Evolutionary conservation across 225 moss, liverwort and hornwort genomes (phyloP), one percentile per base, ranked within the genome.

Genomic region (Pseudisothecium myosuroides): DNA sequence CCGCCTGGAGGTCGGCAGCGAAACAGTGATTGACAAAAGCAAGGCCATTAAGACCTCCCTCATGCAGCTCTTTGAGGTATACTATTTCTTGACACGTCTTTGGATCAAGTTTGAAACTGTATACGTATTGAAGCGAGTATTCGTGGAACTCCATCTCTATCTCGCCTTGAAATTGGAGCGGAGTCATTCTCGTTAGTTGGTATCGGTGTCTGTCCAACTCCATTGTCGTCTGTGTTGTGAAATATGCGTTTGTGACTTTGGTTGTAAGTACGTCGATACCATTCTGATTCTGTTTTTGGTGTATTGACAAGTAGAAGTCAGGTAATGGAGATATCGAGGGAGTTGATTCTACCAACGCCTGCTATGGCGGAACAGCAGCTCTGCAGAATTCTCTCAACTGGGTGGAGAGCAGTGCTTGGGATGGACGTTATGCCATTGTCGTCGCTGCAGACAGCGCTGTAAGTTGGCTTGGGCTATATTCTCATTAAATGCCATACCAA

Each of bases 401-500:
- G 98, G 97, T 99, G 88, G 98, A 99, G 87, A 96, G 98, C 94
- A 93, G 93, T 88, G 96, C 95, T 73, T 99, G 98, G 98, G 98
- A 99, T 92, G 98, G 97, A 68, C 97, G 98, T 75, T 96, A 91
- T 71, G 98, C 93, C 54, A 93, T 99, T 91, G 98, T 96, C 32
- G 98, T 99, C 21, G 98, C 98, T 75, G 97, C 97, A 63, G 98
- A 99, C 91, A 95, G 96, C 88, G 98, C 98, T 54, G 96, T 96
- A 91, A 86, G 85, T 83, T 81, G 39, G 6, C n/a, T 82, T 49
- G 62, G 52, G 41, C 29, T 77, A 5, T 71, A 31, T 52, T 83
- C 52, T 45, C 16, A 49, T 21, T 32, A 54, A 21, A 58, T 71
- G 61, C 20, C 78, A 50, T 58, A 34, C 19, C n/a, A 29, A 72